phyloP scores from a whole-genome alignment of 140 eudicot species.

The Erigeron philadelphicus region DNA sequence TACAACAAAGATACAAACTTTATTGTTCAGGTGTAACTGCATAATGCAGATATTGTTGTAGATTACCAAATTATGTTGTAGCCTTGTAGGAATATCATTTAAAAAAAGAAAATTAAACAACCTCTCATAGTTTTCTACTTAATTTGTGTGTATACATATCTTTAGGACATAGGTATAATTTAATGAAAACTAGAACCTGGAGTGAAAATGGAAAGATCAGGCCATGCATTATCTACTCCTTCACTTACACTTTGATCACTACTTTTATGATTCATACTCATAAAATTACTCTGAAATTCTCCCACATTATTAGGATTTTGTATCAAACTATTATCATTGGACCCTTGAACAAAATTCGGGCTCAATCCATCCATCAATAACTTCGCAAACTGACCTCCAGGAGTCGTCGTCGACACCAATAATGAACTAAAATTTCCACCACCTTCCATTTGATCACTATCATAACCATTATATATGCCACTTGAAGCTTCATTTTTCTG shows the following conservation, averaged over 20 bases:
- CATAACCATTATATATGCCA: not conserved
- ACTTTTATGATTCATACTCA: conserved; percentile 12
- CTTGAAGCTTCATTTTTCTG: conserved; percentile 18
- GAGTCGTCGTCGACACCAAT: not conserved
- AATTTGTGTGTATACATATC: too few species aligned
- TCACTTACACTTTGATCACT: conserved; percentile 10
- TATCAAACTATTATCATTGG: conserved; percentile 21
- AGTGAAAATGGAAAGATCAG: conserved; percentile 32
- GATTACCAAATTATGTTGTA: too few species aligned
- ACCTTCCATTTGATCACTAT: conserved; percentile 2
- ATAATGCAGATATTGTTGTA: too few species aligned
- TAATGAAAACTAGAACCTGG: conserved; percentile 34
- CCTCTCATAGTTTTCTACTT: too few species aligned
- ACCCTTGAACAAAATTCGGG: conserved; percentile 6
- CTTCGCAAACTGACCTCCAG: conserved; percentile 30
- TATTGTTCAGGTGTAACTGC: too few species aligned
- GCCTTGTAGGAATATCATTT: too few species aligned
- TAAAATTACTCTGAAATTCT: conserved; percentile 18
- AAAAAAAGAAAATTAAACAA: too few species aligned
- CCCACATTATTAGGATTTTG: not conserved
- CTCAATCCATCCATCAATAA: conserved; percentile 24
- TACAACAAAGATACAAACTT: too few species aligned
- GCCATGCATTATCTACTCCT: conserved; percentile 24
- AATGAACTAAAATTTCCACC: too few species aligned
- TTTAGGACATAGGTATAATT: not conserved